Percentiles rank a stretch among this genome's conserved stretches.
Conservation (phyloP, 202 grass and related monocot genomes). For the Digitaria exilis region DNA sequence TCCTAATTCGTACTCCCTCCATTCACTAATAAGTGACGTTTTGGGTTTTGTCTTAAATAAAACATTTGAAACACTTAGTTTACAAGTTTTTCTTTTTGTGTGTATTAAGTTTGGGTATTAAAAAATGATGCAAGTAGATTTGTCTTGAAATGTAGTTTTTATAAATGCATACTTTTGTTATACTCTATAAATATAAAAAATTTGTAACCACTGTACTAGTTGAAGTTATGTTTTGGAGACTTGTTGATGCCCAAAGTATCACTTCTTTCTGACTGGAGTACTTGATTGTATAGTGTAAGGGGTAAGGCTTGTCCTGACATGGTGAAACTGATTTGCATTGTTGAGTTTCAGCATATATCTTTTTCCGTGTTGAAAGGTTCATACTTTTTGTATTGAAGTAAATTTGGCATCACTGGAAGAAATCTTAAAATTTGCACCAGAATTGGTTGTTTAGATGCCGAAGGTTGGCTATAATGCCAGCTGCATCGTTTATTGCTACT, state of each 20-base stretch:
- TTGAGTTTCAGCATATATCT: not conserved
- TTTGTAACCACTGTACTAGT: not conserved
- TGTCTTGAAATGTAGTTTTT: not conserved
- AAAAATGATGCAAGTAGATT: not conserved
- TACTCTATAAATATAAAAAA: not conserved
- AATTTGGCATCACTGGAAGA: not conserved
- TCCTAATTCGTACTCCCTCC: constrained; percentile 6
- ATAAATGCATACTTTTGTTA: not conserved
- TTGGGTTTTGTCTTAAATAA: not conserved
- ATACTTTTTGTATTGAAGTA: not conserved
- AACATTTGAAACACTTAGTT: not conserved
- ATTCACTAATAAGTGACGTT: not conserved
- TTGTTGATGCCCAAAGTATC: no score
- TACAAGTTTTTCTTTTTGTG: not conserved
- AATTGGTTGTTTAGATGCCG: not conserved
- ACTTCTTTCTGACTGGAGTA: not conserved
- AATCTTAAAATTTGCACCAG: constrained; percentile 6
- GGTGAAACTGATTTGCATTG: not conserved
- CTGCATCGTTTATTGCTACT: not conserved
- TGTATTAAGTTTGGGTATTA: not conserved
- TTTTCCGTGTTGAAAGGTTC: not conserved
- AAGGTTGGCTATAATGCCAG: not conserved
- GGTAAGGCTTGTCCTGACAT: constrained; percentile 4
- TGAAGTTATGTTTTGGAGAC: not conserved
- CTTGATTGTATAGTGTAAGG: not conserved